Evolutionary conservation across 306 rosid species (phyloP).

Genomic region (Alnus glutinosa): DNA sequence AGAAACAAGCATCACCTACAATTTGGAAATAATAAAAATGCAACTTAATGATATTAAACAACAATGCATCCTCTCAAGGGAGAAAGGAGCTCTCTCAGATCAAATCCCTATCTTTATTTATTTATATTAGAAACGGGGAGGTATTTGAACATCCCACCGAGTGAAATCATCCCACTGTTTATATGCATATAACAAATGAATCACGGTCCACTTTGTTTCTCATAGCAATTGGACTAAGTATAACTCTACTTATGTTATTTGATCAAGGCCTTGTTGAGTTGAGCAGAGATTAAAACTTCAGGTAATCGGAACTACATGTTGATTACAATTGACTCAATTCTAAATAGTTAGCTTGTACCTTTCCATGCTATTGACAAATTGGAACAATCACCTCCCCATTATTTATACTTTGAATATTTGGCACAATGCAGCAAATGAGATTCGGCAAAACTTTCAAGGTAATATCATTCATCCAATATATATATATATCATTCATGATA

Average conservation of each 20-base stretch:
- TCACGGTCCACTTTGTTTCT: not conserved
- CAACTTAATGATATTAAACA: not conserved
- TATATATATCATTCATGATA: not conserved
- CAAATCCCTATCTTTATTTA: not conserved
- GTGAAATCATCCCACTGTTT: not conserved
- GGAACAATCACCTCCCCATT: not conserved
- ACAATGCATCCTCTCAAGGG: not conserved
- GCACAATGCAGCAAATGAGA: not conserved
- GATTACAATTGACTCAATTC: not conserved
- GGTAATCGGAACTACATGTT: not conserved
- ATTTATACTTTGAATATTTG: not conserved
- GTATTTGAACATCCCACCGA: not conserved
- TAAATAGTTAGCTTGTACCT: not conserved
- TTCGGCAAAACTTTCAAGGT: not conserved
- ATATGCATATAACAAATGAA: not conserved
- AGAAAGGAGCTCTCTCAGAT: not conserved
- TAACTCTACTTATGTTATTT: not conserved
- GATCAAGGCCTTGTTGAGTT: not conserved
- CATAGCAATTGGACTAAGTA: not conserved
- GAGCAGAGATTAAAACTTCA: not conserved
- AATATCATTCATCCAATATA: not conserved
- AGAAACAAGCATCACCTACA: not conserved
- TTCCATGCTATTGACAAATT: not conserved
- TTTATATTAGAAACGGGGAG: not conserved
- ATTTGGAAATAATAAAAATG: not conserved